Conservation (phyloP, 306 rosid species). For the Argentina anserina region DNA sequence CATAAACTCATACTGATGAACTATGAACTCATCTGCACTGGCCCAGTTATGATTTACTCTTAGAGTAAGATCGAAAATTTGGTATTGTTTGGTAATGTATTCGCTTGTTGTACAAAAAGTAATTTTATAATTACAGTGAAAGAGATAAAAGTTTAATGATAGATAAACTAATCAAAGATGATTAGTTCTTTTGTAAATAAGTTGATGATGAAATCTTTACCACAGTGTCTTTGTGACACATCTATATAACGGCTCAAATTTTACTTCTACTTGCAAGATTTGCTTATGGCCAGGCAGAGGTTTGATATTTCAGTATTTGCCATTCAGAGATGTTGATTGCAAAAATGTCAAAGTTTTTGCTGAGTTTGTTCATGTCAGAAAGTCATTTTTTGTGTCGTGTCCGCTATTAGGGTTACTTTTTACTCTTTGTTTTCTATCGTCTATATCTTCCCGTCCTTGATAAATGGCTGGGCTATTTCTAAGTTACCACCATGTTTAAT, state of each 20-base stretch:
- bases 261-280: neutral
- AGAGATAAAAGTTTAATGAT: neutral
- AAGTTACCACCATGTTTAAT: too few species aligned
- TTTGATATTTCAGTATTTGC: neutral
- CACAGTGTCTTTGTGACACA: neutral
- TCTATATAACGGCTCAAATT: neutral
- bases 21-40: slow-evolving; percentile 60
- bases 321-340: neutral
- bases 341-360: neutral
- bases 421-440: neutral
- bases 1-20: slow-evolving; percentile 56
- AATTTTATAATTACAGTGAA: neutral
- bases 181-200: neutral
- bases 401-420: neutral
- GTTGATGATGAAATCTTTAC: neutral
- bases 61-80: slow-evolving; percentile 31
- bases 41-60: slow-evolving; percentile 63
- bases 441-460: neutral
- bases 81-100: neutral
- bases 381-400: neutral
- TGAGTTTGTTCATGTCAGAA: neutral
- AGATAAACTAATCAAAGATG: neutral
- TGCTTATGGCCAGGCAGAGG: neutral
- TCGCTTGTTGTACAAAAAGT: neutral
- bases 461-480: neutral